Base-by-base conservation (phyloP, 441 rosid species). In the Raphanus hybrid region DNA sequence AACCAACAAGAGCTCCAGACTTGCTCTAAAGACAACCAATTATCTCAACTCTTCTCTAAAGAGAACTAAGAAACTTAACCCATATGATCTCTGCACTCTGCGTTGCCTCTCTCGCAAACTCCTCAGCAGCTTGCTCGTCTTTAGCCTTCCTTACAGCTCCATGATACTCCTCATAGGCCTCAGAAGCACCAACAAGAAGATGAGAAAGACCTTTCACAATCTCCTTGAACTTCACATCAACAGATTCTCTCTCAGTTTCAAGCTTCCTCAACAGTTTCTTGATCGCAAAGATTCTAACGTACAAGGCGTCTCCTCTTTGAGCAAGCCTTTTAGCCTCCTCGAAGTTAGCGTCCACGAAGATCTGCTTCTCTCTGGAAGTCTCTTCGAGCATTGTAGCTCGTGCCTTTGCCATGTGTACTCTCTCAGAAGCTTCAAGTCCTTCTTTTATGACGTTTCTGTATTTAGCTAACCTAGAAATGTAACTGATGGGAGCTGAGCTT, bases 81-180 rank as follows among this genome's bases (percentile, higher is more conserved):
- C 82, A 78, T 2, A 74, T 69, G 14, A 54, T 64, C 75, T 78
- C 23, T 55, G 82, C 82, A 73, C 75, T 78, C 29, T 74, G 8
- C 0, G 43, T 74, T 1, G 82, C 82, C 41, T 78, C 82, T 63
- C 14, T 73, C 3, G 78, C 78, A 55, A 78, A 63, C 58, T 78
- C 78, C 52, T 37, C 74, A 6, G 82, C 70, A 7, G 82, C 82
- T 69, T 73, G 10, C 43, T 78, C 82, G 4, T 78, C 82, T 18
- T 67, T 78, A 6, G 78, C 78, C 34, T 41, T 78, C 6, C 75
- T 68, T 9, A 78, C 74, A 0, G 75, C 78, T 1, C 14, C 71
- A 8, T 78, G 82, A 74, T 74, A 78, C 70, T 78, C 82, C 43
- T 78, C 82, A 3, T 73, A 69, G 23, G 82, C 71, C 9, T 78